Evolutionary conservation across 2,329 filamentous ascomycete genomes (phyloP).

Genomic region (Cladosporium sp.): DNA sequence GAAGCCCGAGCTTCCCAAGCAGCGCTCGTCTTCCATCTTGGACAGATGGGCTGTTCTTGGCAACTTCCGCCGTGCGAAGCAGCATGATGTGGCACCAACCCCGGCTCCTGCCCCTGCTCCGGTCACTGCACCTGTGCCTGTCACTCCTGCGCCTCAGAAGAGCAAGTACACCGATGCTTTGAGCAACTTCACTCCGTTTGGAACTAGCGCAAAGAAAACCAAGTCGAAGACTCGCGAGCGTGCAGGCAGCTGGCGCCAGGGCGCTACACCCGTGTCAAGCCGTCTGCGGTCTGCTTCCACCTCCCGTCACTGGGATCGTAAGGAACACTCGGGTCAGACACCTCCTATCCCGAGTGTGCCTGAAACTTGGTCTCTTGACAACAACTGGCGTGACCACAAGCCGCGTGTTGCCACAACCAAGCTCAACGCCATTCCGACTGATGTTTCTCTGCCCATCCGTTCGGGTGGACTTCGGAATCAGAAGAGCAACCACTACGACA

Average conservation of each 20-base stretch:
- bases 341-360: conserved; percentile 13
- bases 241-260: conserved; percentile 30
- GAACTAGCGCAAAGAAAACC: conserved; percentile 28
- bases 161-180: conserved; percentile 30
- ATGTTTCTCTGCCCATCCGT: conserved; percentile 5
- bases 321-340: conserved; percentile 16
- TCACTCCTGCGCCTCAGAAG: conserved; percentile 31
- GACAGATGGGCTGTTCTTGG: conserved; percentile 92
- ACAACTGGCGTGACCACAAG: conserved; percentile 47
- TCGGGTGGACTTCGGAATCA: neutral
- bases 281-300: conserved; percentile 30
- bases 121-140: conserved; percentile 37
- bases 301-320: conserved; percentile 32
- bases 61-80: conserved; percentile 70
- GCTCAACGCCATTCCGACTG: conserved; percentile 3
- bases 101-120: conserved; percentile 40
- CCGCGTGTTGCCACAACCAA: conserved; percentile 9
- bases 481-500: conserved; percentile 5
- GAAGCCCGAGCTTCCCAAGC: conserved; percentile 53
- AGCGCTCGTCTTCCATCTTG: conserved; percentile 43
- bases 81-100: conserved; percentile 23
- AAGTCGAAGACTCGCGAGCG: conserved; percentile 28
- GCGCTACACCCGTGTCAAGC: conserved; percentile 20
- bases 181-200: conserved; percentile 29
- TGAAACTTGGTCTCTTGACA: conserved; percentile 40